Conservation (phyloP, 148 eudicot genomes). For the Chenopodium album region DNA sequence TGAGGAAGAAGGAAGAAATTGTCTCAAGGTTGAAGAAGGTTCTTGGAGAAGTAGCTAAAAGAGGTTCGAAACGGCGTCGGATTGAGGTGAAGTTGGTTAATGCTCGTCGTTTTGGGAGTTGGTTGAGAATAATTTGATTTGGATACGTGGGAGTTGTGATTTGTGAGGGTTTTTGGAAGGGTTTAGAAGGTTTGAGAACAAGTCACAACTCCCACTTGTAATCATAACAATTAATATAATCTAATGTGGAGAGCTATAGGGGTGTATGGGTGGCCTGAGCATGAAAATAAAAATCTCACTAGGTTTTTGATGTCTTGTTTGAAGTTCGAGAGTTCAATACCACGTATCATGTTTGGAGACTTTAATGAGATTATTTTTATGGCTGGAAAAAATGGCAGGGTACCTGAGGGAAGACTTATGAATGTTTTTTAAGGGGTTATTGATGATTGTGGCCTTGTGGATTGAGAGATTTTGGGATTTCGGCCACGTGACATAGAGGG, state of each 20-base stretch:
- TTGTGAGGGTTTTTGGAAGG: no score
- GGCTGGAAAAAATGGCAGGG: background rate
- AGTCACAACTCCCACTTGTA: no score
- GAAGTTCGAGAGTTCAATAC: background rate
- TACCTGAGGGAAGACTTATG: no score
- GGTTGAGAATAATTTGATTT: background rate
- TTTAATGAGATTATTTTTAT: background rate
- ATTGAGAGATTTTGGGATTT: no score
- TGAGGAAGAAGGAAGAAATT: background rate
- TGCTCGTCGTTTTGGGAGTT: background rate
- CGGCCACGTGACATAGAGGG: accelerated
- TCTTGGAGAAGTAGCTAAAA: slow-evolving; percentile 24
- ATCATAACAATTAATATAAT: no score
- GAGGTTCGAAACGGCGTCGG: slow-evolving; percentile 7
- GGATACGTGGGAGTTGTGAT: background rate
- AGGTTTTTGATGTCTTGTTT: background rate
- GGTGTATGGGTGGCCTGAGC: background rate
- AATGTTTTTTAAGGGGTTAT: no score
- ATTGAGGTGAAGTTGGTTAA: no score
- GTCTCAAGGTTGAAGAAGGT: slow-evolving; percentile 15
- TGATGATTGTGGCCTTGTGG: no score
- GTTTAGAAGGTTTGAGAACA: no score
- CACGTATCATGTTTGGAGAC: no score
- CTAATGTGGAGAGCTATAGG: background rate
- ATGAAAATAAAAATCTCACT: no score